Conservation (phyloP, 2,329 filamentous ascomycete genomes). For the Exophiala alcalophila region DNA sequence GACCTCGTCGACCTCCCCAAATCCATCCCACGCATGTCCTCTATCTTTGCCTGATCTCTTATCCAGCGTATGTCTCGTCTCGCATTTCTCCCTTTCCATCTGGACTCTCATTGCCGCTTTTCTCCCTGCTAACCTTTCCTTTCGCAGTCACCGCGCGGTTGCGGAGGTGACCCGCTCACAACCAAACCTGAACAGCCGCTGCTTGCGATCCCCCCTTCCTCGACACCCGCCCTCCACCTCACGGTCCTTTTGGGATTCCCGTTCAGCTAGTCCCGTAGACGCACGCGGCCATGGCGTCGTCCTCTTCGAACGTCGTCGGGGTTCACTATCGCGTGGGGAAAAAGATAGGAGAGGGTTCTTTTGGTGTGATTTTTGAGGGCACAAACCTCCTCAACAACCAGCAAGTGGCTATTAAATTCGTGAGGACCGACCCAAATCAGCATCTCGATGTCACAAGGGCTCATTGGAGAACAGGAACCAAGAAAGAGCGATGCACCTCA, state of each 20-base stretch:
- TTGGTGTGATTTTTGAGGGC: constrained; percentile 97
- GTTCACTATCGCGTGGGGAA: constrained; percentile 98
- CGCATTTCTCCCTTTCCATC: constrained; percentile 4
- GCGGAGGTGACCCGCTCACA: constrained; percentile 21
- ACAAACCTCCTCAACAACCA: constrained; percentile 99
- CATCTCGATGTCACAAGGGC: constrained; percentile 27
- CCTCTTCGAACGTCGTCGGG: constrained; percentile 94
- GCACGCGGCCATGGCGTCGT: constrained; percentile 66
- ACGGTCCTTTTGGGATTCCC: not conserved
- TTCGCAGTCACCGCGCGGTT: constrained; percentile 19
- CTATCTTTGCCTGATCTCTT: constrained; percentile 5
- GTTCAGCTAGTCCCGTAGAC: not conserved
- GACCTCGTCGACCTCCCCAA: constrained; percentile 9
- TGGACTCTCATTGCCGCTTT: not conserved
- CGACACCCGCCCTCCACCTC: not conserved
- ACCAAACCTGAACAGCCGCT: constrained; percentile 1
- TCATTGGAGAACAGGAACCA: constrained; percentile 67
- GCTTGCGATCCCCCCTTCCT: not conserved
- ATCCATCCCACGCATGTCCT: constrained; percentile 9
- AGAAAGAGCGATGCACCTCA: constrained; percentile 98
- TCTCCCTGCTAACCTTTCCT: constrained; percentile 8
- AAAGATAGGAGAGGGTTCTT: constrained; percentile 98
- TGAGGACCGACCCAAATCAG: constrained; percentile 49
- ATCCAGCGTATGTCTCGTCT: constrained; percentile 9
- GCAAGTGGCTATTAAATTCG: constrained; percentile 99